phyloP scores from a whole-genome alignment of 768 basidiomycete genomes.

The Mycena olivaceomarginata region DNA sequence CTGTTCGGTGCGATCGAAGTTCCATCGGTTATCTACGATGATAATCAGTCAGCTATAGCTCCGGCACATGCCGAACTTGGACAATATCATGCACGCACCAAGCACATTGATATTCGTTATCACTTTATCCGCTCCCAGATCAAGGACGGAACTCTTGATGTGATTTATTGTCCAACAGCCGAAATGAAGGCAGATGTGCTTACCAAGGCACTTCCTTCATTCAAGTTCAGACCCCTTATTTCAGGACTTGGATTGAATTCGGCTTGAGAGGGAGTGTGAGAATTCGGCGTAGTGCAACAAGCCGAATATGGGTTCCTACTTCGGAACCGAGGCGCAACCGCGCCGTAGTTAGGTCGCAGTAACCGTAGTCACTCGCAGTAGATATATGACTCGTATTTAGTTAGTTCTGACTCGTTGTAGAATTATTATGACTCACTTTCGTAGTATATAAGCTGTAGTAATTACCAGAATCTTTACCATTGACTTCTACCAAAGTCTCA shows the following conservation, averaged over 20 bases:
- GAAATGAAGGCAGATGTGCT: constrained; percentile 11
- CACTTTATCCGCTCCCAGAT: constrained; percentile 2
- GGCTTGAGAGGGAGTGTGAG: constrained; percentile 19
- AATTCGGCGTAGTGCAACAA: background rate
- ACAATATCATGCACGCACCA: constrained; percentile 4
- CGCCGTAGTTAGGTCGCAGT: too few relatives aligned
- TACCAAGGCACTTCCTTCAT: constrained; percentile 10
- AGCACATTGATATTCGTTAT: constrained; percentile 4
- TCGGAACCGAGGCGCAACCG: too few relatives aligned
- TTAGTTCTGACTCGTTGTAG: too few relatives aligned
- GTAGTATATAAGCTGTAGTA: too few relatives aligned
- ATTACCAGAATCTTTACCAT: too few relatives aligned
- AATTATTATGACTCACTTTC: too few relatives aligned
- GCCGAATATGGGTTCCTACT: too few relatives aligned
- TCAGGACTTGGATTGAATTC: constrained; percentile 2
- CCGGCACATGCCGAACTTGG: constrained; percentile 8
- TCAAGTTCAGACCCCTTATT: constrained; percentile 10
- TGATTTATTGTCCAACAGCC: constrained; percentile 13
- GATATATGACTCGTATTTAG: too few relatives aligned
- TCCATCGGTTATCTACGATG: background rate
- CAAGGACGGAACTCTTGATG: background rate
- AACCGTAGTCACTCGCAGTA: too few relatives aligned
- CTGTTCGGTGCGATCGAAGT: background rate
- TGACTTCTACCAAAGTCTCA: too few relatives aligned
- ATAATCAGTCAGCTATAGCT: constrained; percentile 7